A percentile compares a stretch with the other conserved stretches of the same genome.
phyloP scores from a whole-genome alignment of 75 land plant genomes.

The Sequoiadendron giganteum region DNA sequence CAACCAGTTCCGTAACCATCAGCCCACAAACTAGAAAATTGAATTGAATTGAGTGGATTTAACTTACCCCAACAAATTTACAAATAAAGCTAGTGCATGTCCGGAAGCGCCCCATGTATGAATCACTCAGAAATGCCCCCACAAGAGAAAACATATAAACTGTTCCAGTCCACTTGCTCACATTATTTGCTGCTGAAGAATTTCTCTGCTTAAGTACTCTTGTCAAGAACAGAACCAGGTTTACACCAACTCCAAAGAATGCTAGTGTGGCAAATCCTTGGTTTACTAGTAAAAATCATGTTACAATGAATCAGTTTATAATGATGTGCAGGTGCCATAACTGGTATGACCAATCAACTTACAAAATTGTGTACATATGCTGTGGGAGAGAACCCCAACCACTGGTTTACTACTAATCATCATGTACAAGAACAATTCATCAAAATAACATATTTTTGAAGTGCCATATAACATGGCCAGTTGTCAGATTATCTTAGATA shows the following conservation, averaged over 20 bases:
- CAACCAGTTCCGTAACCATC: neutral
- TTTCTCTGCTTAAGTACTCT: slow-evolving; percentile 65
- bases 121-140: slow-evolving; percentile 85
- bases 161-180: slow-evolving; percentile 89
- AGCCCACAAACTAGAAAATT: neutral
- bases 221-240: slow-evolving; percentile 82
- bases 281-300: slow-evolving; percentile 35
- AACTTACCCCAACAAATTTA: slow-evolving; percentile 61
- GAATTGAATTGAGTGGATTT: neutral
- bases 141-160: slow-evolving; percentile 78
- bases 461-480: neutral
- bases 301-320: neutral
- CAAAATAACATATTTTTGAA: too few species aligned
- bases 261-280: slow-evolving; percentile 71
- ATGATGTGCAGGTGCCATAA: neutral
- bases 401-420: too few species aligned
- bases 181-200: slow-evolving; percentile 79
- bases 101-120: slow-evolving; percentile 83
- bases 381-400: too few species aligned
- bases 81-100: slow-evolving; percentile 69
- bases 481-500: neutral
- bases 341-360: neutral
- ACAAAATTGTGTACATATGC: neutral
- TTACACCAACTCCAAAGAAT: slow-evolving; percentile 78
- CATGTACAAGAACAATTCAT: too few species aligned